phyloP scores from a whole-genome alignment of 176 grass and related monocot species.

The Hsuehochloa calcarea region DNA sequence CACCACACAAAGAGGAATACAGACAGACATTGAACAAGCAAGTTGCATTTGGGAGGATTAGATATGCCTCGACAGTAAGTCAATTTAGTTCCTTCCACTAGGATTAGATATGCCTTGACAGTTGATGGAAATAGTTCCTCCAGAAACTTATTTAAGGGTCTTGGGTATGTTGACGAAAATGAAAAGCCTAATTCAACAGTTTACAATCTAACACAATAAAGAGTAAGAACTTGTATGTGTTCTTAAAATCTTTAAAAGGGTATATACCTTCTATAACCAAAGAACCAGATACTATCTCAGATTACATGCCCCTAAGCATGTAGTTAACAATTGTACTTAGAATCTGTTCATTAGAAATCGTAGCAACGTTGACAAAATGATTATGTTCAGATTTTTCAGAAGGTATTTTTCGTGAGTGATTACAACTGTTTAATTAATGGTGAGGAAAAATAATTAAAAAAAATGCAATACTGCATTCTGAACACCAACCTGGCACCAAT shows the following conservation, averaged over 20 bases:
- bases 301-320: background rate
- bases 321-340: background rate
- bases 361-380: background rate
- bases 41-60: background rate
- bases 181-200: background rate
- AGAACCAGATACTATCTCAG: background rate
- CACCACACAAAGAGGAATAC: background rate
- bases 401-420: background rate
- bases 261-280: background rate
- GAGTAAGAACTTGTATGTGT: background rate
- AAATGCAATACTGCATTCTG: background rate
- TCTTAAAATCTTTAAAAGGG: background rate
- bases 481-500: constrained; percentile 87
- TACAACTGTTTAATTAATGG: background rate
- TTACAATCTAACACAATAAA: background rate
- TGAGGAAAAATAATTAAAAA: background rate
- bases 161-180: background rate
- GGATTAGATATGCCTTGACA: background rate
- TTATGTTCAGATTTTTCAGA: constrained; percentile 3
- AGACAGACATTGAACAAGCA: background rate
- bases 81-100: constrained; percentile 1
- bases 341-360: background rate
- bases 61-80: background rate
- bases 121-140: background rate
- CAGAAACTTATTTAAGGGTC: background rate